Base-by-base conservation (phyloP, 2,329 filamentous ascomycete species). In the Exophiala aquamarina region DNA sequence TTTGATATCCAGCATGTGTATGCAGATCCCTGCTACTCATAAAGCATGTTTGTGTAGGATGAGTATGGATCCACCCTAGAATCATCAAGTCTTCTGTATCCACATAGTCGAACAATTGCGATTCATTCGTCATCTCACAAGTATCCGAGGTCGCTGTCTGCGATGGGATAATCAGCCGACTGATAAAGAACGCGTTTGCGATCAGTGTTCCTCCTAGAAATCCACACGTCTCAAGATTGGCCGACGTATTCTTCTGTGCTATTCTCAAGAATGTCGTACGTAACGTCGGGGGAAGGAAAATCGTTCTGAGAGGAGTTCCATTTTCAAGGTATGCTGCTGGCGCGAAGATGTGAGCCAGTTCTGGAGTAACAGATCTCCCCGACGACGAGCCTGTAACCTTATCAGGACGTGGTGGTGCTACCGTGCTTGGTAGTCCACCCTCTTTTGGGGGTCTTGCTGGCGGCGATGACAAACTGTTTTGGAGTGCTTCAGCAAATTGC, bases 61-160 rank as follows among this genome's bases (percentile, higher is more conserved):
- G 93, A 0, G 93, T 98, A 65, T 98, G 93, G 52, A 98, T 98
- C 93, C 93, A 98, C 31, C 92, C 92, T 4, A 95, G 77, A 43
- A 95, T 83, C 66, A 95, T 81, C 28, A 97, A 70, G 51, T 94
- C 87, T 36, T 56, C 49, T 4, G 76, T 77, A 59, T 93, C 87
- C 63, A 91, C 94, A 65, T 92, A 96, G 47, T 95, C 89, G 59
- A 96, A 91, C 20, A 96, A 77, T 1, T 83, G 82, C 21, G 81
- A 79, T 66, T 95, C 90, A 57, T 96, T 93, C 38, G 89, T 82
- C 15, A 89, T 97, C 68, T 97, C 92, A 66, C 93, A 98, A 0
- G 93, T 97, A 63, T 98, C 92, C 2, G 86, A 84, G 0, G 92
- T 96, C 61, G 86, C 86, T 43, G 83, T 86, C 66, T 98, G 93